Evolutionary conservation across 768 basidiomycete genomes (phyloP).

Genomic region (Hysterangium stoloniferum): DNA sequence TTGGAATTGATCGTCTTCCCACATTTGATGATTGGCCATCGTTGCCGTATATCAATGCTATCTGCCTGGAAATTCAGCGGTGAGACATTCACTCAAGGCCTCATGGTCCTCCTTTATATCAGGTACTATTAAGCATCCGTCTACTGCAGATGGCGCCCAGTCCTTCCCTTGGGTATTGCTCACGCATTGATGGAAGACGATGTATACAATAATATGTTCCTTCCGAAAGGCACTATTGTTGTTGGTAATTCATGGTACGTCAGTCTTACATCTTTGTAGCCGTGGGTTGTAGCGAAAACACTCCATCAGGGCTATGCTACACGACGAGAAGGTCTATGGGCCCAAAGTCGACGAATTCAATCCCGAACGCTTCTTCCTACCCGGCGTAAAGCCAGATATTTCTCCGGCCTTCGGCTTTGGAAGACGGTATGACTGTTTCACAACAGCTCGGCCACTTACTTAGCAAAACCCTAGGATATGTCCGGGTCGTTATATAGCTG

Average conservation of each 20-base stretch:
- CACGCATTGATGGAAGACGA: conserved; percentile 3
- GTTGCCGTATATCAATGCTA: conserved; percentile 12
- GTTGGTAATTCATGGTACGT: conserved; percentile 6
- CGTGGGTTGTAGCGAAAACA: neutral
- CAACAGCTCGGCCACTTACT: neutral
- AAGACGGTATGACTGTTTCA: neutral
- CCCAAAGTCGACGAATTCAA: conserved; percentile 10
- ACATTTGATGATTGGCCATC: conserved; percentile 1
- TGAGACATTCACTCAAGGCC: too few relatives aligned
- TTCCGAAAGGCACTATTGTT: conserved; percentile 3
- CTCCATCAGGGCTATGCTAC: conserved; percentile 8
- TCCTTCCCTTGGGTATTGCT: neutral
- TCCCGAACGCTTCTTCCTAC: conserved; percentile 21
- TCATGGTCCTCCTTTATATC: neutral
- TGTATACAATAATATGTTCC: conserved; percentile 1
- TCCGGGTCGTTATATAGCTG: conserved; percentile 48
- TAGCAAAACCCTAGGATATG: conserved; percentile 30
- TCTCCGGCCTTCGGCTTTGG: conserved; percentile 4
- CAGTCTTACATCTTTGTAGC: neutral
- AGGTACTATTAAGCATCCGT: neutral
- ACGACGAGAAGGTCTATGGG: conserved; percentile 8
- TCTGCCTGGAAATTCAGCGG: conserved; percentile 8
- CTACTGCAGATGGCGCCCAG: conserved; percentile 11
- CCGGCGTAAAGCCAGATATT: neutral
- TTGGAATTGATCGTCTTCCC: conserved; percentile 13